Evolutionary conservation across 345 rosid genomes (phyloP).

Genomic region (Eucalyptus albens): DNA sequence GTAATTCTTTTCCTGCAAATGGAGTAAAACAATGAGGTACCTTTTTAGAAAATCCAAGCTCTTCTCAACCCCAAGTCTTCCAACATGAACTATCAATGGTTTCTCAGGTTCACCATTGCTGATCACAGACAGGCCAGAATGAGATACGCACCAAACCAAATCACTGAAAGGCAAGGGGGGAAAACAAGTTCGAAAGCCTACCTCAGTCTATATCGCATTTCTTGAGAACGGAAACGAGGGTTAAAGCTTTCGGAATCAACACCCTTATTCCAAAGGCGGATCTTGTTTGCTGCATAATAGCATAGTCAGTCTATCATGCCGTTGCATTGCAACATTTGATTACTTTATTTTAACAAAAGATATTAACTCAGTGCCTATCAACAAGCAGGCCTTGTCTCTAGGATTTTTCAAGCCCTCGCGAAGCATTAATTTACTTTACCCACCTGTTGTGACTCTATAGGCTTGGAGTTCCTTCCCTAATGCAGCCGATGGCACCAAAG

Average conservation of each 20-base stretch:
- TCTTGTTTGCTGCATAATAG: slow-evolving; percentile 61
- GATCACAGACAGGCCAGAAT: background rate
- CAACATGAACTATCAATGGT: slow-evolving; percentile 89
- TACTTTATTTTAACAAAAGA: background rate
- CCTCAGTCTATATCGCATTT: slow-evolving; percentile 89
- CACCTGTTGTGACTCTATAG: slow-evolving; percentile 88
- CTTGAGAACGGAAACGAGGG: slow-evolving; percentile 62
- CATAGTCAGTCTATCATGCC: background rate
- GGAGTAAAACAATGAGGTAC: slow-evolving; percentile 10
- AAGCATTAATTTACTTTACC: background rate
- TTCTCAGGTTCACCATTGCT: slow-evolving; percentile 88
- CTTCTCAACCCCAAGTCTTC: slow-evolving; percentile 94
- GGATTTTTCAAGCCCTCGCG: background rate
- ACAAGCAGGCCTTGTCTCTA: background rate
- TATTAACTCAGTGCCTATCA: background rate
- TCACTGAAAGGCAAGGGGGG: background rate
- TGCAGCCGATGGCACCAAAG: slow-evolving; percentile 93
- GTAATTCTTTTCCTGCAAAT: background rate
- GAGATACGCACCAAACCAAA: background rate
- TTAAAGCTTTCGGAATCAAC: slow-evolving; percentile 92
- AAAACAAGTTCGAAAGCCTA: background rate
- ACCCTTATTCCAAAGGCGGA: slow-evolving; percentile 97
- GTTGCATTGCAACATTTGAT: background rate
- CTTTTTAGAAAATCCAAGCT: slow-evolving; percentile 91
- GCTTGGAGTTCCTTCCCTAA: slow-evolving; percentile 75